A percentile compares a stretch with the other conserved stretches of the same genome.
These are phyloP conservation scores for Apiospora hydei DNA, from an alignment of 2,329 filamentous ascomycete genomes.

Conservation along the genomic window DNA sequence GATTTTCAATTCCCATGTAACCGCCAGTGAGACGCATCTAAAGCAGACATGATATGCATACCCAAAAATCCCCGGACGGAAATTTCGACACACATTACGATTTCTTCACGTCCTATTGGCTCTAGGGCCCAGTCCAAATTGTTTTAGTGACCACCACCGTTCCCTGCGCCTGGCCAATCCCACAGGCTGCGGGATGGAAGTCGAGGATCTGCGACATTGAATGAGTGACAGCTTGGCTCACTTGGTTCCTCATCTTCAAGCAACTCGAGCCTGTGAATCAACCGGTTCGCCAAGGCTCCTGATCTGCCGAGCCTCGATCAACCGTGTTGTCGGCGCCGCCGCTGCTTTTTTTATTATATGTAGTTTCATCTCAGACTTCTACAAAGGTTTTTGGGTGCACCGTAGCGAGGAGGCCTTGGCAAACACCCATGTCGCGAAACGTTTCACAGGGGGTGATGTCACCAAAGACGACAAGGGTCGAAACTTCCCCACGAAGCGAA, in stretches of 20 bases:
- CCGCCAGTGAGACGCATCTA: not conserved
- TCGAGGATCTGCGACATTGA: conserved; percentile 5
- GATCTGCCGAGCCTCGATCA: not conserved
- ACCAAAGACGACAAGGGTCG: conserved; percentile 8
- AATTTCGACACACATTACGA: not conserved
- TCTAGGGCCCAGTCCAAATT: not conserved
- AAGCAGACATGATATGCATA: not conserved
- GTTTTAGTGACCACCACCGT: not conserved
- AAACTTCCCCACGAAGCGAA: conserved; percentile 20
- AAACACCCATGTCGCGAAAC: conserved; percentile 16
- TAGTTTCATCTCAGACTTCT: not conserved
- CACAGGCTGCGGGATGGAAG: not conserved
- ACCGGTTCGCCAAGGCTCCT: not conserved
- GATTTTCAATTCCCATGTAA: not conserved
- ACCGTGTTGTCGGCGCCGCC: not conserved
- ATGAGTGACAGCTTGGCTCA: conserved; percentile 8
- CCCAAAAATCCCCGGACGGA: not conserved
- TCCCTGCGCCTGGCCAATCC: not conserved
- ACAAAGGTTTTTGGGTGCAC: not conserved
- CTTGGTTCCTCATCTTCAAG: not conserved
- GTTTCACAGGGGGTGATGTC: conserved; percentile 17
- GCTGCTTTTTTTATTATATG: not conserved
- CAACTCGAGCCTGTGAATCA: not conserved
- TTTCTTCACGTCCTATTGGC: not conserved
- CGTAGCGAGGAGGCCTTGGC: not conserved